Evolutionary conservation across 257 asterid species (phyloP).

Genomic region (Solanum chiquidenum): DNA sequence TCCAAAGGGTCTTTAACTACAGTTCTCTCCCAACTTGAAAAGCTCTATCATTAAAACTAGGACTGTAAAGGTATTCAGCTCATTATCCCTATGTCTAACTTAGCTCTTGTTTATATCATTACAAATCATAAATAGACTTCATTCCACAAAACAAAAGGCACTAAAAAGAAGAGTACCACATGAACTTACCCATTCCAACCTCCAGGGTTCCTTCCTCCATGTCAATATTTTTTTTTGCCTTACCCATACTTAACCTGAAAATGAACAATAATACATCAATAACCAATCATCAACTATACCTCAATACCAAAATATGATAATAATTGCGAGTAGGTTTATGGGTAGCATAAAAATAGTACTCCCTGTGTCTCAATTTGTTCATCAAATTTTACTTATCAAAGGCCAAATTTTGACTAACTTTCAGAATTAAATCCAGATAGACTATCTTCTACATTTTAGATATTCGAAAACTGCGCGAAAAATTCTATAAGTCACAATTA

Average conservation of each 20-base stretch:
- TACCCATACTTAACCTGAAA: slow-evolving; percentile 37
- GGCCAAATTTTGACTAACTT: background rate
- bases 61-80: background rate
- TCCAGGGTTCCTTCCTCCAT: slow-evolving; percentile 83
- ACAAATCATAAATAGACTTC: background rate
- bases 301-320: background rate
- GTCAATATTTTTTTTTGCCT: slow-evolving; percentile 40
- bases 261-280: background rate
- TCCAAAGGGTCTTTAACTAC: background rate
- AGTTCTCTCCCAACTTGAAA: background rate
- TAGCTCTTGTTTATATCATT: background rate
- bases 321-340: background rate
- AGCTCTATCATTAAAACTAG: background rate
- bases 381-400: background rate
- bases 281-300: background rate
- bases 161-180: background rate
- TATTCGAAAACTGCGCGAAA: background rate
- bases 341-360: background rate
- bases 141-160: background rate
- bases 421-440: background rate
- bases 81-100: background rate
- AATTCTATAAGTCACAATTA: background rate
- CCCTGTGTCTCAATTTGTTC: background rate
- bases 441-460: background rate
- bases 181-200: slow-evolving; percentile 80